Conservation (phyloP, 768 basidiomycete genomes). For the Macrocybe gigantea region DNA sequence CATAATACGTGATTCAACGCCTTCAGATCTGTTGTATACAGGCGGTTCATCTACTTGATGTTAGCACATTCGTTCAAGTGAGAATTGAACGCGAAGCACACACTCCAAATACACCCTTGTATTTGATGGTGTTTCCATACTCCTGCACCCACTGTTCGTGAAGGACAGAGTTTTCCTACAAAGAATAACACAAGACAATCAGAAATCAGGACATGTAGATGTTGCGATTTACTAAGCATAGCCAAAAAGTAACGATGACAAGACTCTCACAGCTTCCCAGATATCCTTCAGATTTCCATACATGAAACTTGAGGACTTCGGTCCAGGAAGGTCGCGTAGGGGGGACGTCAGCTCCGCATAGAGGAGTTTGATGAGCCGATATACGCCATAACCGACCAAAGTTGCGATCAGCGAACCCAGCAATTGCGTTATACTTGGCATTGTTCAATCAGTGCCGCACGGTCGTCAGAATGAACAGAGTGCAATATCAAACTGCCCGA, state of each 20-base stretch:
- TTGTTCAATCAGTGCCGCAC: not conserved
- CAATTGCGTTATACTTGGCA: conserved; percentile 1
- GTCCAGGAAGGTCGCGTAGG: conserved; percentile 45
- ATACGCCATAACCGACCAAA: conserved; percentile 21
- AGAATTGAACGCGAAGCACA: not conserved
- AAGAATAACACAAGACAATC: not conserved
- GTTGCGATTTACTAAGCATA: not conserved
- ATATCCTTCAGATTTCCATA: conserved; percentile 46
- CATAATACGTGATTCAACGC: conserved; percentile 61
- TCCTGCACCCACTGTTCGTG: conserved; percentile 11
- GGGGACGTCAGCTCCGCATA: conserved; percentile 32
- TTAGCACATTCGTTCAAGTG: not conserved
- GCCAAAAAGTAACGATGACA: not conserved
- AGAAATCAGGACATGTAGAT: not conserved
- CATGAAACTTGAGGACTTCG: conserved; percentile 35
- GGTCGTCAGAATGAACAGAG: conserved; percentile 1
- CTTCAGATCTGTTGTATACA: conserved; percentile 56
- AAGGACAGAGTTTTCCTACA: conserved; percentile 26
- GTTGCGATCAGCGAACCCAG: conserved; percentile 15
- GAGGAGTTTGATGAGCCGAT: conserved; percentile 26
- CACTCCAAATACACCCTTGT: conserved; percentile 36
- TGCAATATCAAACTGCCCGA: not conserved
- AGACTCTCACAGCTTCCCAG: conserved; percentile 28
- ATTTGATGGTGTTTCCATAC: conserved; percentile 11
- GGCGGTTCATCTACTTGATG: conserved; percentile 23